phyloP scores from a whole-genome alignment of 495 filamentous ascomycete species.

The Neurospora sp. region DNA sequence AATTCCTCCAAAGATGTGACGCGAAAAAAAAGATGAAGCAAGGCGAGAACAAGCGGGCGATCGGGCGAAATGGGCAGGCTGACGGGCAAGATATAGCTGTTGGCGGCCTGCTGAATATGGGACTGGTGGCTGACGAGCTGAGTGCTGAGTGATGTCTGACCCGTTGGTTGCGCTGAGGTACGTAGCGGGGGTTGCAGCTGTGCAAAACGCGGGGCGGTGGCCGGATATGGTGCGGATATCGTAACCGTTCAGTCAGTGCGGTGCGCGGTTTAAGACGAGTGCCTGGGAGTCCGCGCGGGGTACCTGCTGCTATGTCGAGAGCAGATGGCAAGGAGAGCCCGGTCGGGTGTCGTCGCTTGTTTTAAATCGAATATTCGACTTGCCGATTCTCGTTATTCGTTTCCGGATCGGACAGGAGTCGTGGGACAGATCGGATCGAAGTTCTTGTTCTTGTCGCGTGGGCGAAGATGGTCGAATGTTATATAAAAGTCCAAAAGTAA shows the following conservation, averaged over 20 bases:
- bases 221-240: not conserved
- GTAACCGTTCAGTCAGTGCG: not conserved
- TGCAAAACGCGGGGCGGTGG: not conserved
- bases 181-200: not conserved
- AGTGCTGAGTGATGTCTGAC: not conserved
- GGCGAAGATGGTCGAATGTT: not conserved
- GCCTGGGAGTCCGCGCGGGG: not conserved
- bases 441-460: not conserved
- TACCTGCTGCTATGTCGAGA: not conserved
- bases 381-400: not conserved
- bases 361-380: not conserved
- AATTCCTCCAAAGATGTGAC: not conserved
- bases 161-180: not conserved
- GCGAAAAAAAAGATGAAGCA: not conserved
- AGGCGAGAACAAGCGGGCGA: not conserved
- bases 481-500: not conserved
- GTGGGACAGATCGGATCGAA: not conserved
- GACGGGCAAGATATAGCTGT: not conserved
- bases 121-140: not conserved
- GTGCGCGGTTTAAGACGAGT: not conserved
- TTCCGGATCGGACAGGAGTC: not conserved
- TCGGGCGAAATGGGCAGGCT: not conserved
- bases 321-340: not conserved
- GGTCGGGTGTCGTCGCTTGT: not conserved
- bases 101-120: not conserved